These are phyloP conservation scores for Clarkia xantiana DNA, from an alignment of 345 rosid genomes.

Conservation along the genomic window DNA sequence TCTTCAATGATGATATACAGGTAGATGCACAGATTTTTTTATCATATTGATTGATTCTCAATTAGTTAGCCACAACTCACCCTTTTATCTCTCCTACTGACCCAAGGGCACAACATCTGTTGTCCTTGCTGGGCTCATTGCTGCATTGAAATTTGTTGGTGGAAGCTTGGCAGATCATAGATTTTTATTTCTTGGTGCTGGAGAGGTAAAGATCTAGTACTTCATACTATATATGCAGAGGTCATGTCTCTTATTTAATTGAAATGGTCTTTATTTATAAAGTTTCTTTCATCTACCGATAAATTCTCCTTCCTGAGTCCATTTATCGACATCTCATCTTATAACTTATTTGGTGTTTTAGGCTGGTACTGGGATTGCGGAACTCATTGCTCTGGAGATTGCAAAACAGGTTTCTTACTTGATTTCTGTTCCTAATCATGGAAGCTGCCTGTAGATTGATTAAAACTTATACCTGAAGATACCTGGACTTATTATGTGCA, in stretches of 20 bases:
- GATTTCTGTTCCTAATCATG: neutral
- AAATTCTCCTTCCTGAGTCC: too few relatives aligned
- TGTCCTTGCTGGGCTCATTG: slow-evolving; percentile 90
- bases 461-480: neutral
- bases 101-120: slow-evolving; percentile 96
- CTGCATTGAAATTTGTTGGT: slow-evolving; percentile 64
- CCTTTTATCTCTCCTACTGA: slow-evolving; percentile 5
- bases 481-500: slow-evolving; percentile 18
- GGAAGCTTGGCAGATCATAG: slow-evolving; percentile 68
- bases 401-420: slow-evolving; percentile 50
- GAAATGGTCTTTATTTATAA: neutral
- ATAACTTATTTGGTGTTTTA: slow-evolving; percentile 14
- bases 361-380: slow-evolving; percentile 99
- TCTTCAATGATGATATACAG: slow-evolving; percentile 97
- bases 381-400: slow-evolving; percentile 83
- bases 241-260: neutral
- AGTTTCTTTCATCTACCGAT: neutral
- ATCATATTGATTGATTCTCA: neutral
- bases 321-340: neutral
- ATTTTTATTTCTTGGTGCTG: slow-evolving; percentile 93
- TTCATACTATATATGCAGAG: neutral
- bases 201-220: slow-evolving; percentile 42
- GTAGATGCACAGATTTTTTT: slow-evolving; percentile 16
- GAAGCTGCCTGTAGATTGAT: neutral
- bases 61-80: slow-evolving; percentile 4